Conservation (phyloP, 2,329 filamentous ascomycete genomes). For the Mycogone perniciosa region DNA sequence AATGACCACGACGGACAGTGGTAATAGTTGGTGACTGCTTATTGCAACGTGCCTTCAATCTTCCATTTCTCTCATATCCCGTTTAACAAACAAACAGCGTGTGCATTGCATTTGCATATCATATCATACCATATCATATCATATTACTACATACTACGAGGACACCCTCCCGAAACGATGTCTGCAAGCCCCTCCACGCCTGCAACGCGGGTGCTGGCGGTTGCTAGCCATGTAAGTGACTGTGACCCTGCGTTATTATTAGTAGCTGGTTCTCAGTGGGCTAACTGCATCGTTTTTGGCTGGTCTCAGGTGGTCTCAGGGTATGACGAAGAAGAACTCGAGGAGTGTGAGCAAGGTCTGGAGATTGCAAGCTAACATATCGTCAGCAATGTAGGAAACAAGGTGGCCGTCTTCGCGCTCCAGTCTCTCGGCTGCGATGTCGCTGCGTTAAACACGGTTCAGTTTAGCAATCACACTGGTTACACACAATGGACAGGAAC, state of each 20-base stretch:
- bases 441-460: conserved; percentile 88
- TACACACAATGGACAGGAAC: conserved; percentile 87
- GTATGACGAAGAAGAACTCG: conserved; percentile 19
- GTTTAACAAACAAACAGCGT: too few species aligned
- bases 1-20: too few species aligned
- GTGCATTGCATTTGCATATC: too few species aligned
- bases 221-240: conserved; percentile 85
- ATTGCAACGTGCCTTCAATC: too few species aligned
- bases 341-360: conserved; percentile 4
- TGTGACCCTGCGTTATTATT: too few species aligned
- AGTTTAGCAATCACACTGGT: conserved; percentile 96
- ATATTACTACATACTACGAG: background rate
- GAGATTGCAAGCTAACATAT: conserved; percentile 13
- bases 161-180: background rate
- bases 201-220: conserved; percentile 67
- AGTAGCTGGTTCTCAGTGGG: too few species aligned
- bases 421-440: conserved; percentile 92
- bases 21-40: too few species aligned
- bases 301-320: conserved; percentile 37
- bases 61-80: too few species aligned
- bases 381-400: conserved; percentile 89
- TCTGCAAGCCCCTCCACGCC: conserved; percentile 30
- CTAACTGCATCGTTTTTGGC: background rate
- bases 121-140: background rate
- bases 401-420: conserved; percentile 91